phyloP scores from a whole-genome alignment of 768 basidiomycete genomes.

The Suillus tomentosus region DNA sequence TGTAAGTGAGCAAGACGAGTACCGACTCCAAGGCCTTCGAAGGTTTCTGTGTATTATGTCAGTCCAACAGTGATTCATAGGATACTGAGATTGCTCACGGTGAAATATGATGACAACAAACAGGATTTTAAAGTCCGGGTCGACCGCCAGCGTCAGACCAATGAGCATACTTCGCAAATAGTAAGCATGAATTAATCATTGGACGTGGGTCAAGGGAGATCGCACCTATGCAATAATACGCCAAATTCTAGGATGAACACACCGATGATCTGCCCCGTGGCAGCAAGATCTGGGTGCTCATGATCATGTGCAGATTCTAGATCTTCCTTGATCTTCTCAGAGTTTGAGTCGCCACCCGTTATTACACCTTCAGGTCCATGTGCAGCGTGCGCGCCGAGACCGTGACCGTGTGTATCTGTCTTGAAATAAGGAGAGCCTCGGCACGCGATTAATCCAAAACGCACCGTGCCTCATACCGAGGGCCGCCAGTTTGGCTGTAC shows the following conservation, averaged over 20 bases:
- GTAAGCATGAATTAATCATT: neutral
- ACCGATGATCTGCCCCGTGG: slow-evolving; percentile 76
- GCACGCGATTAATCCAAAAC: slow-evolving; percentile 15
- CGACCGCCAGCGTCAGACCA: slow-evolving; percentile 92
- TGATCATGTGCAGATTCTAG: slow-evolving; percentile 26
- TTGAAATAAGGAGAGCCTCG: slow-evolving; percentile 1
- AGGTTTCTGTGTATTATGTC: slow-evolving; percentile 60
- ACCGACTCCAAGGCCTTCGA: slow-evolving; percentile 93
- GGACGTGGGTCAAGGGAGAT: neutral
- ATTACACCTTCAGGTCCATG: slow-evolving; percentile 63
- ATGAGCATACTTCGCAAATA: slow-evolving; percentile 63
- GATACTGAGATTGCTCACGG: slow-evolving; percentile 54
- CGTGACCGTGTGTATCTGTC: slow-evolving; percentile 70
- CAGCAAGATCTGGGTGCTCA: slow-evolving; percentile 39
- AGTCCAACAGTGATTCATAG: neutral
- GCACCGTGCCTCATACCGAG: slow-evolving; percentile 66
- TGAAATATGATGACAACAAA: slow-evolving; percentile 92
- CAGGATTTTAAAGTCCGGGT: slow-evolving; percentile 75
- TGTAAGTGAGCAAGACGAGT: slow-evolving; percentile 81
- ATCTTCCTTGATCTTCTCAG: slow-evolving; percentile 27
- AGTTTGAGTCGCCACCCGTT: slow-evolving; percentile 18
- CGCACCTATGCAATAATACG: slow-evolving; percentile 78
- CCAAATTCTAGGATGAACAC: slow-evolving; percentile 95
- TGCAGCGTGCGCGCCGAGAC: slow-evolving; percentile 56
- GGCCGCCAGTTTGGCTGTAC: slow-evolving; percentile 66